Evolutionary conservation across 352 stramenopile genomes (phyloP).

Genomic region (Albugo candida): DNA sequence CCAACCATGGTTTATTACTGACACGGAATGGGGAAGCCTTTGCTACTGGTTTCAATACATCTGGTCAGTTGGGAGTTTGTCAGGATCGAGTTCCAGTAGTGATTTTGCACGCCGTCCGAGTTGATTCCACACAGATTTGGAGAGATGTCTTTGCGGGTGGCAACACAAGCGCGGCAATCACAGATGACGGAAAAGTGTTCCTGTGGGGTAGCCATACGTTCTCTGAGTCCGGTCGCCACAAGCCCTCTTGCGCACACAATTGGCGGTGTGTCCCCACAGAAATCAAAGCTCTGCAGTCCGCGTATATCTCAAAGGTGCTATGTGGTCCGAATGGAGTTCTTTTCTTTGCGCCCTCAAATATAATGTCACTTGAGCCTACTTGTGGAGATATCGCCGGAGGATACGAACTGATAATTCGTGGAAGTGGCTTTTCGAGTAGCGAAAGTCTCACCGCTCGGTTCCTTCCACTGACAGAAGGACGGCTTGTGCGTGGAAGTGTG

Average conservation of each 20-base stretch:
- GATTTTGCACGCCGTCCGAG: background rate
- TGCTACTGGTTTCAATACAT: slow-evolving; percentile 65
- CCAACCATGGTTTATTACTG: slow-evolving; percentile 40
- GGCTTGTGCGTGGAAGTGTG: slow-evolving; percentile 25
- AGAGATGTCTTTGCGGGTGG: slow-evolving; percentile 31
- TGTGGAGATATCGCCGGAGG: slow-evolving; percentile 33
- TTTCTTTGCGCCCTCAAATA: slow-evolving; percentile 36
- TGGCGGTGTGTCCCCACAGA: slow-evolving; percentile 16
- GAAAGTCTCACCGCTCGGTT: slow-evolving; percentile 68
- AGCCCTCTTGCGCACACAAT: background rate
- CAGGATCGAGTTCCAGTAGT: slow-evolving; percentile 8
- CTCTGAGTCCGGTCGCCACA: background rate
- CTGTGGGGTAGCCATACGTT: slow-evolving; percentile 31
- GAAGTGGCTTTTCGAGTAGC: slow-evolving; percentile 59
- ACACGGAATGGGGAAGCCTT: slow-evolving; percentile 29
- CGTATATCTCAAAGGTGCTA: slow-evolving; percentile 21
- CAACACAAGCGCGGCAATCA: slow-evolving; percentile 36
- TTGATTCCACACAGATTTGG: slow-evolving; percentile 15
- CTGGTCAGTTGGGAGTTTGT: slow-evolving; percentile 56
- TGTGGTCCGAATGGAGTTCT: slow-evolving; percentile 28
- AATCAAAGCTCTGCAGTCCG: slow-evolving; percentile 19
- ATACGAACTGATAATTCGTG: slow-evolving; percentile 35
- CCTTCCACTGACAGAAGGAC: slow-evolving; percentile 28
- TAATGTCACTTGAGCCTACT: slow-evolving; percentile 19
- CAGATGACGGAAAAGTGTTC: slow-evolving; percentile 15